A percentile compares a stretch with the other conserved stretches of the same genome.
Conservation (phyloP, 2,329 filamentous ascomycete genomes). For the Fusarium zealandicum region DNA sequence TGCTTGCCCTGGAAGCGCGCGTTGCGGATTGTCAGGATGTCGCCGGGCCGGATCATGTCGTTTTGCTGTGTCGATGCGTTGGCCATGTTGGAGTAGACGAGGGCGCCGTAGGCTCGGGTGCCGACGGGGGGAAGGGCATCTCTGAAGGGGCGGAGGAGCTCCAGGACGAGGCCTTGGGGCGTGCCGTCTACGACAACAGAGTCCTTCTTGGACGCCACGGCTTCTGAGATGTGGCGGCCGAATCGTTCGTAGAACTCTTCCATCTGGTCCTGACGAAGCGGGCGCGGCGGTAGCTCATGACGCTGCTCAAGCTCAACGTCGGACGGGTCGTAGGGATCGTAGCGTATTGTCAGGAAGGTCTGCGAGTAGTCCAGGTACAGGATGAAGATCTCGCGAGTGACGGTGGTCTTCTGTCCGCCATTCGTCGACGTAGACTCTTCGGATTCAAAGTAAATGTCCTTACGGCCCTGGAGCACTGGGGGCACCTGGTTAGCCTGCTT, state of each 20-base stretch:
- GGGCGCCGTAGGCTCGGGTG: constrained; percentile 86
- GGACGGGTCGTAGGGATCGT: constrained; percentile 75
- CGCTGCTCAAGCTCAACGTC: constrained; percentile 82
- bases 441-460: constrained; percentile 82
- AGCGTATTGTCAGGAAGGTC: constrained; percentile 83
- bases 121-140: constrained; percentile 84
- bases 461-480: constrained; percentile 80
- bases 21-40: constrained; percentile 92
- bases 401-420: constrained; percentile 71
- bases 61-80: constrained; percentile 90
- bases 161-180: constrained; percentile 76
- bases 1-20: constrained; percentile 95
- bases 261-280: constrained; percentile 89
- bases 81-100: constrained; percentile 93
- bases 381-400: constrained; percentile 85
- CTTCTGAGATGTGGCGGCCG: constrained; percentile 77
- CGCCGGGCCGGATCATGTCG: constrained; percentile 91
- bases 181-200: constrained; percentile 84
- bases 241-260: constrained; percentile 85
- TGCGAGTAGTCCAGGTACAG: constrained; percentile 97
- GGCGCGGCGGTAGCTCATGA: constrained; percentile 82
- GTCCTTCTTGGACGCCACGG: constrained; percentile 76
- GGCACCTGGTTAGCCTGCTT: constrained; percentile 79
- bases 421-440: constrained; percentile 77
- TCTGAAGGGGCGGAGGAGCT: constrained; percentile 76